Evolutionary conservation across 495 filamentous ascomycete genomes (phyloP).

Genomic region (Aspergillus olivimuriae): DNA sequence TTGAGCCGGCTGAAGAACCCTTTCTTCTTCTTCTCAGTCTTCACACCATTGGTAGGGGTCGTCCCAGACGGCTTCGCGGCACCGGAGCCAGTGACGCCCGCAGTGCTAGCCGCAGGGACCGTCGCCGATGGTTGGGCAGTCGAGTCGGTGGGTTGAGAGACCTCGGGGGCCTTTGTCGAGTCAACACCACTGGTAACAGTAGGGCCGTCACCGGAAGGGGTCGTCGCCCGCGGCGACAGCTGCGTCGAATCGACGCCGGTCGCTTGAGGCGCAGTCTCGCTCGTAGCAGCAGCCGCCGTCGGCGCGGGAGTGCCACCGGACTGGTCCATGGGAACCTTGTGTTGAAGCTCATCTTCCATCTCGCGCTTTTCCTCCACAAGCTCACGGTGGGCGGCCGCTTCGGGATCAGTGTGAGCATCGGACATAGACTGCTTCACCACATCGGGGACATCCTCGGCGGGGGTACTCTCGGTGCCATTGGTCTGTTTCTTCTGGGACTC

Average conservation of each 20-base stretch:
- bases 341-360: slow-evolving; percentile 61
- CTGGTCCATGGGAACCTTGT: slow-evolving; percentile 44
- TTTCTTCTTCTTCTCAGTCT: slow-evolving; percentile 42
- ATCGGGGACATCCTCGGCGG: slow-evolving; percentile 55
- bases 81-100: not conserved
- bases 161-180: too few species aligned
- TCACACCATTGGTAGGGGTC: too few species aligned
- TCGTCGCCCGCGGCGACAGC: slow-evolving; percentile 40
- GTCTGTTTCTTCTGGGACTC: slow-evolving; percentile 51
- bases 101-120: not conserved
- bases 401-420: slow-evolving; percentile 56
- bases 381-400: slow-evolving; percentile 61
- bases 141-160: too few species aligned
- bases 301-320: slow-evolving; percentile 49
- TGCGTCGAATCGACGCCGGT: slow-evolving; percentile 25
- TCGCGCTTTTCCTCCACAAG: slow-evolving; percentile 74
- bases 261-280: slow-evolving; percentile 33
- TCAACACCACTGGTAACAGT: slow-evolving; percentile 33
- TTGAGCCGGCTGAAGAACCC: slow-evolving; percentile 45
- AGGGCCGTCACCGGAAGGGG: slow-evolving; percentile 26
- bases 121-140: slow-evolving; percentile 6
- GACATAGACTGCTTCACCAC: slow-evolving; percentile 68
- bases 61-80: too few species aligned
- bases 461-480: slow-evolving; percentile 29
- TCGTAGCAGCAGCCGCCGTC: slow-evolving; percentile 37